A percentile compares a stretch with the other conserved stretches of the same genome.
Conservation (phyloP, 176 grass and related monocot species). For the Paspalum notatum region DNA sequence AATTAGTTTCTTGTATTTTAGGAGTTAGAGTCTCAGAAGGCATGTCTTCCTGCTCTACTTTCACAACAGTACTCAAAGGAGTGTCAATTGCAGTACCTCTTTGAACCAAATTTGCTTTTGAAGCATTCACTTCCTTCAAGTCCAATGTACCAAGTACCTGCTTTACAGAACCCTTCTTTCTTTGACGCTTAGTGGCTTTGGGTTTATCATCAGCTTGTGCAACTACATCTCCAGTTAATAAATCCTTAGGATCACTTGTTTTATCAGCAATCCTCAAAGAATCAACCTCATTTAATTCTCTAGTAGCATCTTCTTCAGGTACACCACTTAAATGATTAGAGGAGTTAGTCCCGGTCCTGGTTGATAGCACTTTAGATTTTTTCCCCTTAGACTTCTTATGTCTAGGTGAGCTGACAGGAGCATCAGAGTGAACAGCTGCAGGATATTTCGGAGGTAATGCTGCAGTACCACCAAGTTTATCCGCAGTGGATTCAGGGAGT, state of each 20-base stretch:
- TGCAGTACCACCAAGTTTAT: slow-evolving; percentile 34
- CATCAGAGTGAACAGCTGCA: slow-evolving; percentile 37
- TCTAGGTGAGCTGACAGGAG: slow-evolving; percentile 30
- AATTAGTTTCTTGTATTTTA: slow-evolving; percentile 33
- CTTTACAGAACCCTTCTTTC: slow-evolving; percentile 52
- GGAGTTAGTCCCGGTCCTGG: slow-evolving; percentile 24
- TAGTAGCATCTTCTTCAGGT: slow-evolving; percentile 31
- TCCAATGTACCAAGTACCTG: slow-evolving; percentile 32
- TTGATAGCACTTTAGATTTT: slow-evolving; percentile 19
- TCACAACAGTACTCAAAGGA: slow-evolving; percentile 20
- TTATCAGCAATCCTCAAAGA: slow-evolving; percentile 35
- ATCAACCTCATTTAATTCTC: slow-evolving; percentile 33
- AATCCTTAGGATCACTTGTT: slow-evolving; percentile 30
- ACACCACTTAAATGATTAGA: slow-evolving; percentile 36
- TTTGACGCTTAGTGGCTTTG: slow-evolving; percentile 36
- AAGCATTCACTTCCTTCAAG: slow-evolving; percentile 22
- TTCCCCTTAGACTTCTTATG: slow-evolving; percentile 43
- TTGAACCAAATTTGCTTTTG: slow-evolving; percentile 32
- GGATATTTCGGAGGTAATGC: slow-evolving; percentile 38
- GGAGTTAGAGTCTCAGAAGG: background rate
- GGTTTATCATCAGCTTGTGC: slow-evolving; percentile 35
- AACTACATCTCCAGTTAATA: slow-evolving; percentile 36
- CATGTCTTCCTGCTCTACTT: slow-evolving; percentile 42
- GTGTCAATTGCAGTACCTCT: slow-evolving; percentile 30
- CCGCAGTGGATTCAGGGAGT: slow-evolving; percentile 1